A percentile compares a stretch with the other conserved stretches of the same genome.
phyloP scores from a whole-genome alignment of 495 filamentous ascomycete species.

The Podospora didyma region DNA sequence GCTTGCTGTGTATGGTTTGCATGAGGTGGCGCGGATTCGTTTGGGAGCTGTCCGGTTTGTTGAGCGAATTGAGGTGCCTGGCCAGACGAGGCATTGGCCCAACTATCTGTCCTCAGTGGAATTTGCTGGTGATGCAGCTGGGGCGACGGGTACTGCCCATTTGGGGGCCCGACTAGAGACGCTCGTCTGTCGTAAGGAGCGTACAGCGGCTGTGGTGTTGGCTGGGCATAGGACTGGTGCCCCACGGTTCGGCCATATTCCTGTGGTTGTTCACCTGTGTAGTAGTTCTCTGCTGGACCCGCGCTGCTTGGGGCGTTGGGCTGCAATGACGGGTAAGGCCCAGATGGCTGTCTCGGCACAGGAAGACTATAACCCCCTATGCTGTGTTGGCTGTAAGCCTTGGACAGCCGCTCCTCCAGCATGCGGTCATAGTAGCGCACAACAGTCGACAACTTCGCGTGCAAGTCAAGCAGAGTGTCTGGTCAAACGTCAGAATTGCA shows the following conservation, averaged over 20 bases:
- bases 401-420: constrained; percentile 91
- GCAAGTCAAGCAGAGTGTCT: constrained; percentile 87
- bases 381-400: constrained; percentile 81
- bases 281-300: constrained; percentile 71
- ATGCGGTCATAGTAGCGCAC: constrained; percentile 99
- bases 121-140: constrained; percentile 30
- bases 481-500: constrained; percentile 31
- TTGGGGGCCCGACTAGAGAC: constrained; percentile 30
- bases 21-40: constrained; percentile 27
- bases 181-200: constrained; percentile 34
- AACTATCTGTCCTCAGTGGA: constrained; percentile 44
- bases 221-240: constrained; percentile 35
- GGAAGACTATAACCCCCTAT: constrained; percentile 52
- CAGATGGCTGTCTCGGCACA: constrained; percentile 50
- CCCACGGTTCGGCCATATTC: constrained; percentile 48
- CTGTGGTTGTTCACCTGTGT: constrained; percentile 60
- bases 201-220: constrained; percentile 33
- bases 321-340: constrained; percentile 65
- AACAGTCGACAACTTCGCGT: constrained; percentile 92
- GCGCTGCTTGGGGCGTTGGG: constrained; percentile 43
- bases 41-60: constrained; percentile 31
- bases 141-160: constrained; percentile 37
- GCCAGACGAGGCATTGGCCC: constrained; percentile 32
- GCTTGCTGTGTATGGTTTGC: constrained; percentile 26
- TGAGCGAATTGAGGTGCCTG: constrained; percentile 31